A percentile compares a stretch with the other conserved stretches of the same genome.
Conservation (phyloP, 371 early-diverging fungal genomes). For the Chytridium lagenaria region DNA sequence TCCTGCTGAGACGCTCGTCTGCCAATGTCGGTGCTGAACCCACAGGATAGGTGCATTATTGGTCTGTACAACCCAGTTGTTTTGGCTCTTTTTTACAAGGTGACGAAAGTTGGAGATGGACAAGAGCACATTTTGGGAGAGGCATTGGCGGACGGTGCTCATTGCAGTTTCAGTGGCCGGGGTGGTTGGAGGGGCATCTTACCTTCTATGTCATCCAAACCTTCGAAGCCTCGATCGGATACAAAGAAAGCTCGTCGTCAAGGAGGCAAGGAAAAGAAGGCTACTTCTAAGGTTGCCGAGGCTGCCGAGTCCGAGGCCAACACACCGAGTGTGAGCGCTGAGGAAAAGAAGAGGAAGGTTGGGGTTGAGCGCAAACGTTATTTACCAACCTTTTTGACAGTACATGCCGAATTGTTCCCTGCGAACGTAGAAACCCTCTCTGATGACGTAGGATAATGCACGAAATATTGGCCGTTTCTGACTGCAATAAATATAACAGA, state of each 20-base stretch:
- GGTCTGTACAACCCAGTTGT: background rate
- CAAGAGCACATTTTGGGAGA: background rate
- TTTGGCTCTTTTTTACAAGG: background rate
- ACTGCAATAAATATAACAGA: no score
- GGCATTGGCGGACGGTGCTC: background rate
- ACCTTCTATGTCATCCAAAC: background rate
- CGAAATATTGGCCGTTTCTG: no score
- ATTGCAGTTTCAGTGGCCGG: background rate
- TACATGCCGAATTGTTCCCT: no score
- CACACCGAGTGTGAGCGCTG: background rate
- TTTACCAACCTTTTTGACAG: no score
- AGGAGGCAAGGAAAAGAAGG: background rate
- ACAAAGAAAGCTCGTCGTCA: background rate
- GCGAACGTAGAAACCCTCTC: no score
- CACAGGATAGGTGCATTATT: slow-evolving; percentile 27
- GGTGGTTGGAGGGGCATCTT: slow-evolving; percentile 2
- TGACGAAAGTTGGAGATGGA: no score
- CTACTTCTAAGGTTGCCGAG: background rate
- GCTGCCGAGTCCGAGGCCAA: slow-evolving; percentile 3
- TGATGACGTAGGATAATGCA: no score
- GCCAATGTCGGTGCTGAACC: slow-evolving; percentile 46
- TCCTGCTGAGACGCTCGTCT: slow-evolving; percentile 56
- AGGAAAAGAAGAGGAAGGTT: no score
- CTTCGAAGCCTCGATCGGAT: background rate
- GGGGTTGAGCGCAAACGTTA: no score